Base-by-base conservation (phyloP, 441 rosid species). In the Hura crepitans region DNA sequence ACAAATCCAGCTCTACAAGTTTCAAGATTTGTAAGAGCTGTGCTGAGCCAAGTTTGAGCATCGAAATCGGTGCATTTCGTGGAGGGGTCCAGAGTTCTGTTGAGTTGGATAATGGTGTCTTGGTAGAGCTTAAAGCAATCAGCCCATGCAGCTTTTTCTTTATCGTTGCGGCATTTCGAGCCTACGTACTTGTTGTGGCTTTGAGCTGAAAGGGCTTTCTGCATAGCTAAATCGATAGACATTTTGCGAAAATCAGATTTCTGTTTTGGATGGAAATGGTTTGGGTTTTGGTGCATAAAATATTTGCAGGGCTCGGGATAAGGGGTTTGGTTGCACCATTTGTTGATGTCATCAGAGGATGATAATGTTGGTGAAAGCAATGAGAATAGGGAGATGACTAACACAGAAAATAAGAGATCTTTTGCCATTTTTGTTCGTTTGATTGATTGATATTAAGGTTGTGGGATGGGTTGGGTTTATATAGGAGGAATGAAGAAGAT, bases 1-100 rank as follows among this genome's bases (percentile, higher is more conserved):
- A 56, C 47, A 25, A 86, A 86, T 66, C 98, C 97, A 6, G 82
- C 67, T 37, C 85, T 78, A 70, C 97, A 94, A 0, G 96, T 91
- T 46, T 90, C 96, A 3, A 91, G 79, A 77, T 91, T 87, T 15
- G 98, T 91, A 17, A 88, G 83, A 22, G 97, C 89, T 1, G 97
- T 66, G 74, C 98, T 90, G 31, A 94, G 87, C 98, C 97, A 94
- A 6, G 96, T 92, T 64, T 86, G 97, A 6, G 75, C 66, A 62
- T 94, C 98, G 46, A 74, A 80, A 49, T 79, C 77, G 22, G 85
- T 81, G 76, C 80, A 77, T 42, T 74, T 79, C 30, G 75, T 45
- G 65, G 35, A 50, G 22, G 82, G 30, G 20, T 70, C 84, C 0
- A 87, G 55, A 39, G 97, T 88, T 27, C 74, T 75, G 85, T 90